A percentile compares a stretch with the other conserved stretches of the same genome.
Conservation (phyloP, 306 rosid species). For the Lotus japonicus region DNA sequence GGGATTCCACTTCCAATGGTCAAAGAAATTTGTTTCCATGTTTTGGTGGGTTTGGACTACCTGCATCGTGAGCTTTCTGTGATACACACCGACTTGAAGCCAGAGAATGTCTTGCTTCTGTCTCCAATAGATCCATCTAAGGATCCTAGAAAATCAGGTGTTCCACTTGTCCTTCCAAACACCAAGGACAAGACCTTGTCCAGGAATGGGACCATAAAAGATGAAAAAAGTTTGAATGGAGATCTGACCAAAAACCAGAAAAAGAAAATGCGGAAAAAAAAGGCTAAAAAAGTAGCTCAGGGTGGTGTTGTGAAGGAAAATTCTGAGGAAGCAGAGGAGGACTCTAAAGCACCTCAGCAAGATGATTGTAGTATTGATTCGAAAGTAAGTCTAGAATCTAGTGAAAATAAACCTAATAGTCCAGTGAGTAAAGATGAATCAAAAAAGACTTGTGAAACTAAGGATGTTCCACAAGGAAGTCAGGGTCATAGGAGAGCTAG, state of each 20-base stretch:
- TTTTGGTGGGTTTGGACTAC: constrained; percentile 88
- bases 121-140: constrained; percentile 79
- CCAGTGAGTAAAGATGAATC: constrained; percentile 33
- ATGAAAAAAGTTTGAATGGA: constrained; percentile 46
- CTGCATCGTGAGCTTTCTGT: constrained; percentile 87
- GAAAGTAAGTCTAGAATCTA: constrained; percentile 30
- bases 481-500: constrained; percentile 48
- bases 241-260: constrained; percentile 69
- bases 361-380: constrained; percentile 44
- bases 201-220: constrained; percentile 43
- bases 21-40: constrained; percentile 82
- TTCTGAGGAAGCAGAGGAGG: constrained; percentile 50
- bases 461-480: constrained; percentile 38
- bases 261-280: constrained; percentile 69
- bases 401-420: constrained; percentile 38
- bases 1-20: constrained; percentile 79
- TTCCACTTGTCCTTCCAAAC: constrained; percentile 55
- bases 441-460: constrained; percentile 37
- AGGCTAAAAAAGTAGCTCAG: constrained; percentile 77
- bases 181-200: constrained; percentile 44
- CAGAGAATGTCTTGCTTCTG: constrained; percentile 82
- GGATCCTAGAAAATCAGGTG: constrained; percentile 73
- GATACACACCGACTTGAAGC: constrained; percentile 96
- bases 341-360: constrained; percentile 30
- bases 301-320: constrained; percentile 50